Conservation (phyloP, 805 yeast species). For the Saccharomycopsis synnaedendra region DNA sequence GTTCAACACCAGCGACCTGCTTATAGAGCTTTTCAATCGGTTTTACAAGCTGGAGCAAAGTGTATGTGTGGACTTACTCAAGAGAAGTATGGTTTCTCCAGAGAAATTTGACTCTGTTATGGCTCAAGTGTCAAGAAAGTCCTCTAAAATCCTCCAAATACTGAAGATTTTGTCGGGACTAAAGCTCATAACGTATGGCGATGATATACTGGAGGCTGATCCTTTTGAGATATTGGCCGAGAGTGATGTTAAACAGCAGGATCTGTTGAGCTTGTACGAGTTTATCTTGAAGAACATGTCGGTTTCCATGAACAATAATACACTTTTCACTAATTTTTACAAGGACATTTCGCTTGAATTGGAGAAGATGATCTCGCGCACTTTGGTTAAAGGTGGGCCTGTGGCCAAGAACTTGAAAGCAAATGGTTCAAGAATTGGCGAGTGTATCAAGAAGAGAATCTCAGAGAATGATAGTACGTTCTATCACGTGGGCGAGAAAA, state of each 20-base stretch:
- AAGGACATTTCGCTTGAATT: conserved; percentile 22
- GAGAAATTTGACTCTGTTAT: conserved; percentile 10
- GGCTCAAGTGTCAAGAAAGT: conserved; percentile 3
- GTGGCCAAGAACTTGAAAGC: conserved; percentile 32
- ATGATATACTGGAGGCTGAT: background rate
- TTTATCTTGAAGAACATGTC: conserved; percentile 10
- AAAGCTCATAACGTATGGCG: conserved; percentile 3
- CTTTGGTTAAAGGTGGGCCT: conserved; percentile 38
- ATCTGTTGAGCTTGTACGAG: background rate
- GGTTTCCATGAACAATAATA: background rate
- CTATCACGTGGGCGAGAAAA: conserved; percentile 6
- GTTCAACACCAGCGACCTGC: conserved; percentile 11
- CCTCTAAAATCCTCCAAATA: conserved; percentile 5
- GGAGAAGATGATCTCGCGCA: conserved; percentile 28
- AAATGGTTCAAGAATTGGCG: conserved; percentile 24
- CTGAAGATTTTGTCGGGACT: conserved; percentile 2
- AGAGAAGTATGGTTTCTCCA: conserved; percentile 14
- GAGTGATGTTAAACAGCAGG: background rate
- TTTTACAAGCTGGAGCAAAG: conserved; percentile 6
- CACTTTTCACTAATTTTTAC: conserved; percentile 23
- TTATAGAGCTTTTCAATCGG: conserved; percentile 8
- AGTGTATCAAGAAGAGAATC: conserved; percentile 22
- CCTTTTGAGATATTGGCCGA: background rate
- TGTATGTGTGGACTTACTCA: conserved; percentile 5
- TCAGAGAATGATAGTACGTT: conserved; percentile 6